Evolutionary conservation across 2,329 filamentous ascomycete species (phyloP).

Genomic region (Monilinia laxa): DNA sequence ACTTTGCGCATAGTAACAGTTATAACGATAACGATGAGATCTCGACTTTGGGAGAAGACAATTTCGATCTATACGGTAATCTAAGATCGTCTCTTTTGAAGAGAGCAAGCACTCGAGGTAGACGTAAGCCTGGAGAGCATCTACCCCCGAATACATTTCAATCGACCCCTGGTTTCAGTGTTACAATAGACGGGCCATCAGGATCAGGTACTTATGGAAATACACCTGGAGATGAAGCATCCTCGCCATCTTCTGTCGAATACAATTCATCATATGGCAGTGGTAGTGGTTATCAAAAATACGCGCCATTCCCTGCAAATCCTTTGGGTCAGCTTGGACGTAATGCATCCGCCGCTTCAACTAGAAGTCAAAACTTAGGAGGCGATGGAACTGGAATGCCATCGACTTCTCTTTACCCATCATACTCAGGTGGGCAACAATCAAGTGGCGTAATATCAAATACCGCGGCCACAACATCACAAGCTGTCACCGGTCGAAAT

Average conservation of each 20-base stretch:
- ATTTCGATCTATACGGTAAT: slow-evolving; percentile 31
- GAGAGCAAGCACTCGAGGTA: slow-evolving; percentile 36
- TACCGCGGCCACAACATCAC: neutral
- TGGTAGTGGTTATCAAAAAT: slow-evolving; percentile 18
- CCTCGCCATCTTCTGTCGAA: neutral
- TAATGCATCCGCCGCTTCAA: slow-evolving; percentile 14
- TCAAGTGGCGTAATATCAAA: neutral
- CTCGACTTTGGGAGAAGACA: slow-evolving; percentile 21
- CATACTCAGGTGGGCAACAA: slow-evolving; percentile 10
- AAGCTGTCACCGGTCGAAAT: slow-evolving; percentile 11
- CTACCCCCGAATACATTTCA: slow-evolving; percentile 24
- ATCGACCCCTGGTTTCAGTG: slow-evolving; percentile 18
- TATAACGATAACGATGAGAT: slow-evolving; percentile 33
- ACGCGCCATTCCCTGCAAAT: slow-evolving; percentile 15
- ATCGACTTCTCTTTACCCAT: slow-evolving; percentile 3
- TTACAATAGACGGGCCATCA: slow-evolving; percentile 18
- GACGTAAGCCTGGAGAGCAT: slow-evolving; percentile 35
- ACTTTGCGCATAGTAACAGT: slow-evolving; percentile 38
- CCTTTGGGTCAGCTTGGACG: slow-evolving; percentile 14
- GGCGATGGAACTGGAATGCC: slow-evolving; percentile 3
- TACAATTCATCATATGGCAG: slow-evolving; percentile 15
- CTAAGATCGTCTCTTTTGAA: slow-evolving; percentile 35
- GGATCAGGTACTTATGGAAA: slow-evolving; percentile 6
- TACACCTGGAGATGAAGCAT: slow-evolving; percentile 6
- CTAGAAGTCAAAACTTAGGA: slow-evolving; percentile 14